phyloP scores from a whole-genome alignment of 768 basidiomycete genomes.

The Boletus subparvulus region DNA sequence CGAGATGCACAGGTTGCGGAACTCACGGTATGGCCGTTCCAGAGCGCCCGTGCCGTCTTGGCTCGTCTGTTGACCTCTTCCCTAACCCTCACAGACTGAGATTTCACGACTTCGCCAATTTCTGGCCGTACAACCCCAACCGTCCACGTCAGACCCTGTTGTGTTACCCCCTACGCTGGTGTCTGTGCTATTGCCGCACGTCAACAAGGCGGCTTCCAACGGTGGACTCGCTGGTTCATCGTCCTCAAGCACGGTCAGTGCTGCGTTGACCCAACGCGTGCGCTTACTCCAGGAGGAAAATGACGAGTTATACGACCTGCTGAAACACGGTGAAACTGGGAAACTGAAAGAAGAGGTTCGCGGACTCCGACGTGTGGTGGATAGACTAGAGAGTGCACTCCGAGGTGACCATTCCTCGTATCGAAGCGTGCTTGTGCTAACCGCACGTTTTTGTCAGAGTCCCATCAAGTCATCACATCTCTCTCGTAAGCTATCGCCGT shows the following conservation, averaged over 20 bases:
- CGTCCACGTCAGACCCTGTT: constrained; percentile 59
- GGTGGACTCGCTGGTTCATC: constrained; percentile 35
- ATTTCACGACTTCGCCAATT: constrained; percentile 65
- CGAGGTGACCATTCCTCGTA: constrained; percentile 51
- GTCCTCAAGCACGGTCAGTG: constrained; percentile 54
- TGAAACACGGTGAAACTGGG: constrained; percentile 75
- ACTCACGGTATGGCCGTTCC: constrained; percentile 51
- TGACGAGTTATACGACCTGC: constrained; percentile 76
- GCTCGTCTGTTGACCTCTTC: constrained; percentile 19
- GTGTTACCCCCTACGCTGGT: constrained; percentile 71
- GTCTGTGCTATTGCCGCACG: constrained; percentile 66
- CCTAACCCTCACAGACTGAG: constrained; percentile 56
- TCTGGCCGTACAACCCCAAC: constrained; percentile 56
- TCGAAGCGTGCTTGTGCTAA: constrained; percentile 7
- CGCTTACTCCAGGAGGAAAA: constrained; percentile 82
- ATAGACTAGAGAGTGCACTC: constrained; percentile 70
- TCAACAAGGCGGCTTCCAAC: constrained; percentile 43
- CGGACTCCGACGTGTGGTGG: constrained; percentile 63
- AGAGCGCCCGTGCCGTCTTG: constrained; percentile 21
- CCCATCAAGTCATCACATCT: constrained; percentile 66
- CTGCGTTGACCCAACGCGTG: constrained; percentile 75
- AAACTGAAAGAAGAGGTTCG: constrained; percentile 80
- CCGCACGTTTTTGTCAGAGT: constrained; percentile 49
- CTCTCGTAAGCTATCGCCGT: constrained; percentile 59
- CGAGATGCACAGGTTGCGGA: constrained; percentile 71